Evolutionary conservation across 1,284 basidiomycete species (phyloP).

Genomic region (Baeospora myosura): DNA sequence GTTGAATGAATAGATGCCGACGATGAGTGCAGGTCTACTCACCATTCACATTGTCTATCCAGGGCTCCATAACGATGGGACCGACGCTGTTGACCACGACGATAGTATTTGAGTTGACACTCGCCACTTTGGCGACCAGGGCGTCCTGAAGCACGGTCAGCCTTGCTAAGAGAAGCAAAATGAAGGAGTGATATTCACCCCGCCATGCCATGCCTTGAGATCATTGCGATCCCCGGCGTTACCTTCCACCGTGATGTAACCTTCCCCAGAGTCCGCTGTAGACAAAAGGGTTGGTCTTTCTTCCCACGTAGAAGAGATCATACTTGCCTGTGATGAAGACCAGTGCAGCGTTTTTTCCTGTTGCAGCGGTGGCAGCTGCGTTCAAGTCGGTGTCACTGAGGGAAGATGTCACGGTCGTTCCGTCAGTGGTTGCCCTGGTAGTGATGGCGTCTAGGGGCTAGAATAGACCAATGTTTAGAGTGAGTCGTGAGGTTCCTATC

Average conservation of each 20-base stretch:
- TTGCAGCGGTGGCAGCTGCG: constrained; percentile 33
- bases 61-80: constrained; percentile 57
- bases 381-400: constrained; percentile 49
- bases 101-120: constrained; percentile 57
- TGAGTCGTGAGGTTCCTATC: constrained; percentile 2
- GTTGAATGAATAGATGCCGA: not conserved
- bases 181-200: constrained; percentile 26
- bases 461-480: constrained; percentile 11
- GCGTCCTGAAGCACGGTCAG: constrained; percentile 34
- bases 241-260: constrained; percentile 54
- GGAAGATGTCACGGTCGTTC: constrained; percentile 35
- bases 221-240: constrained; percentile 63
- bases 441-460: constrained; percentile 40
- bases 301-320: not conserved
- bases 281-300: constrained; percentile 22
- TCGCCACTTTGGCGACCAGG: constrained; percentile 44
- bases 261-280: constrained; percentile 43
- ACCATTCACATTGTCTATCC: constrained; percentile 60
- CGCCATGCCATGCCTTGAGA: constrained; percentile 61
- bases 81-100: constrained; percentile 75
- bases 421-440: constrained; percentile 29
- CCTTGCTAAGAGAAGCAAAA: not conserved
- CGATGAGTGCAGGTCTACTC: constrained; percentile 16
- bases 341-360: constrained; percentile 42
- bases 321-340: constrained; percentile 49